A percentile compares a stretch with the other conserved stretches of the same genome.
phyloP scores from a whole-genome alignment of 78 protist genomes.

The Andalucia godoyi region DNA sequence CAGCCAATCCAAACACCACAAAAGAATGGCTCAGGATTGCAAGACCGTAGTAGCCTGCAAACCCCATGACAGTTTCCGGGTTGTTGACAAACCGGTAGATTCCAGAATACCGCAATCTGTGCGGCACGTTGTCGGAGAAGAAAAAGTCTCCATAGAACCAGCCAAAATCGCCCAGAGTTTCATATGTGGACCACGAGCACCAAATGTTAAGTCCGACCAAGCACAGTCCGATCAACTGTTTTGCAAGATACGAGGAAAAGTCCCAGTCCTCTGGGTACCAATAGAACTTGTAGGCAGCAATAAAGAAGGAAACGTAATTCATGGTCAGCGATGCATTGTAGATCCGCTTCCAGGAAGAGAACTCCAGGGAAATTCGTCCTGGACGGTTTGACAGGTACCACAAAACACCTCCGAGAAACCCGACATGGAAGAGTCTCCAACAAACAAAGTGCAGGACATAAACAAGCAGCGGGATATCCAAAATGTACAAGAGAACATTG shows the following conservation, averaged over 20 bases:
- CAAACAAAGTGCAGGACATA: neutral
- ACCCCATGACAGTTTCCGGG: slow-evolving; percentile 25
- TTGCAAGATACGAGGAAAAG: neutral
- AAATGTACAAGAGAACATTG: neutral
- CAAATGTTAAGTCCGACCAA: slow-evolving; percentile 15
- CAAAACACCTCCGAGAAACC: neutral
- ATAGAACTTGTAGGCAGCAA: neutral
- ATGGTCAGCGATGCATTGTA: slow-evolving; percentile 23
- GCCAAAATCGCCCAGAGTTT: slow-evolving; percentile 27
- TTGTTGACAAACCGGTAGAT: slow-evolving; percentile 37
- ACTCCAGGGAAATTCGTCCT: neutral
- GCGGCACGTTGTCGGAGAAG: slow-evolving; percentile 9
- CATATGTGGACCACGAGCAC: neutral
- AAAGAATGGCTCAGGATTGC: slow-evolving; percentile 1
- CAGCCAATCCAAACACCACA: neutral
- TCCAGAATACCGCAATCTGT: slow-evolving; percentile 8
- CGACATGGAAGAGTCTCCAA: slow-evolving; percentile 23
- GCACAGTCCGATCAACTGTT: neutral
- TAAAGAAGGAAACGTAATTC: slow-evolving; percentile 1
- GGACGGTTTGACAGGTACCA: neutral
- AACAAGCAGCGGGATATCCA: neutral
- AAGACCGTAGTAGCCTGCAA: slow-evolving; percentile 28
- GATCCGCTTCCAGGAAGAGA: slow-evolving; percentile 26
- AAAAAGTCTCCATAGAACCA: slow-evolving; percentile 42
- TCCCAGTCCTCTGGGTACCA: neutral